These are phyloP conservation scores for Fusarium scirpi DNA, from an alignment of 2,329 filamentous ascomycete species.

Conservation along the genomic window DNA sequence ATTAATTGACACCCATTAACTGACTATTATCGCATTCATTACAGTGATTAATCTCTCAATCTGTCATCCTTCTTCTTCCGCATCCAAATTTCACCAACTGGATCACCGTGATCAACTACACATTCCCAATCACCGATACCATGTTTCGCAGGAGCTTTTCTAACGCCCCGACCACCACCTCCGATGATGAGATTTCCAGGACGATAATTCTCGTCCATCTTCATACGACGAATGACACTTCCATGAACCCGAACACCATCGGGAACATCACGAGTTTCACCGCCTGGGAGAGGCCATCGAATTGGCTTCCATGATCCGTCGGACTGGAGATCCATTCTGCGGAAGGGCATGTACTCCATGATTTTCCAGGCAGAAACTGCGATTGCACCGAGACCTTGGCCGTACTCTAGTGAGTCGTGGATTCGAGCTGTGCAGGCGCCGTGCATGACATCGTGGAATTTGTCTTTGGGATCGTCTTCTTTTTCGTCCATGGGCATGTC, in stretches of 20 bases:
- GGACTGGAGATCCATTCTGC: constrained; percentile 79
- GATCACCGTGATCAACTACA: constrained; percentile 72
- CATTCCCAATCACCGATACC: constrained; percentile 81
- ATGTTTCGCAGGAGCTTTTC: constrained; percentile 68
- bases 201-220: constrained; percentile 71
- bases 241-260: constrained; percentile 76
- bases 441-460: constrained; percentile 70
- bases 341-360: constrained; percentile 86
- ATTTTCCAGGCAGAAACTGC: constrained; percentile 78
- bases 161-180: constrained; percentile 78
- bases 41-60: constrained; percentile 20
- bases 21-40: neutral
- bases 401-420: constrained; percentile 78
- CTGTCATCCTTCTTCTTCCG: constrained; percentile 51
- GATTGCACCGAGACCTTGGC: constrained; percentile 65
- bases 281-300: constrained; percentile 81
- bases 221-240: constrained; percentile 79
- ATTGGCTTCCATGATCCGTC: constrained; percentile 85
- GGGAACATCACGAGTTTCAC: constrained; percentile 82
- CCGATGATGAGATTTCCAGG: constrained; percentile 85
- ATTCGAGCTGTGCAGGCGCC: constrained; percentile 67
- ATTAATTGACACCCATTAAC: constrained; percentile 19
- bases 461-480: constrained; percentile 34
- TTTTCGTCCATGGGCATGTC: constrained; percentile 41
- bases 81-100: constrained; percentile 76